Evolutionary conservation across 345 rosid species (phyloP).

Genomic region (Xanthoceras sorbifolium): DNA sequence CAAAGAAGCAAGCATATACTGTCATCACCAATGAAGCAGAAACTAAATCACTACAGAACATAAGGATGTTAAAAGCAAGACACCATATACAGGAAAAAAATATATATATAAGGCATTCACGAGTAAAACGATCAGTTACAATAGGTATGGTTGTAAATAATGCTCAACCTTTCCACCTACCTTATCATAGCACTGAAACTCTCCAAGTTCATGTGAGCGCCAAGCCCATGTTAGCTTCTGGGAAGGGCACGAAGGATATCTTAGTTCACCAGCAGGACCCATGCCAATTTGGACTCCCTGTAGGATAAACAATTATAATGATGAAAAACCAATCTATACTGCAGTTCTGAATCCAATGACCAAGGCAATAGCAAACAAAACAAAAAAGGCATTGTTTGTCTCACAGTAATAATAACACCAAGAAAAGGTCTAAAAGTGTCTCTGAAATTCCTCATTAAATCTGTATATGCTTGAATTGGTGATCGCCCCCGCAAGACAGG

Average conservation of each 20-base stretch:
- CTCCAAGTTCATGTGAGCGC: slow-evolving; percentile 46
- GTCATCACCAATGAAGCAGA: slow-evolving; percentile 13
- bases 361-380: neutral
- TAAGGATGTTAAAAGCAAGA: neutral
- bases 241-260: slow-evolving; percentile 54
- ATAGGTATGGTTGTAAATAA: neutral
- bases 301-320: neutral
- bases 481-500: slow-evolving; percentile 55
- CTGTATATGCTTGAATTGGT: slow-evolving; percentile 54
- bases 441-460: slow-evolving; percentile 57
- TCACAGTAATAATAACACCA: slow-evolving; percentile 45
- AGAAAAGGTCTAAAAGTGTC: slow-evolving; percentile 48
- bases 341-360: slow-evolving; percentile 7
- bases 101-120: neutral
- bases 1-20: slow-evolving; percentile 57
- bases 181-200: slow-evolving; percentile 65
- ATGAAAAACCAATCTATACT: neutral
- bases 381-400: slow-evolving; percentile 1
- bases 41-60: neutral
- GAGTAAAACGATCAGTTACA: neutral
- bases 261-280: slow-evolving; percentile 64
- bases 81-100: neutral
- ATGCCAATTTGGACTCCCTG: slow-evolving; percentile 62
- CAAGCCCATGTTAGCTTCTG: slow-evolving; percentile 40
- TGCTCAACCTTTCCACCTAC: slow-evolving; percentile 25